Conservation (phyloP, 768 basidiomycete genomes). For the Xanthoconium purpureum region DNA sequence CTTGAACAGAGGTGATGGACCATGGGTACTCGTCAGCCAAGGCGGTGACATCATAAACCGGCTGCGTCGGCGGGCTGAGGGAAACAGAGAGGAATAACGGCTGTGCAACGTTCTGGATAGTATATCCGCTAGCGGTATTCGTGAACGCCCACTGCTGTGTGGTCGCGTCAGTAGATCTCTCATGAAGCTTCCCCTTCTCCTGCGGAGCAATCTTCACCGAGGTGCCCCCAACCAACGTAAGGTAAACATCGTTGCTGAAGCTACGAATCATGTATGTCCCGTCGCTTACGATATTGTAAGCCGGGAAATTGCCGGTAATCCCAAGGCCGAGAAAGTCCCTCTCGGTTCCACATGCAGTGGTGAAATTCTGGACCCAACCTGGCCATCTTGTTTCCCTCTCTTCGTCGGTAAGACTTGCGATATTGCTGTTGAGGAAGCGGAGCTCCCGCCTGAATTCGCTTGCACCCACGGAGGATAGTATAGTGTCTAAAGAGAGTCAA, state of each 20-base stretch:
- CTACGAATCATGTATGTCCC: constrained; percentile 3
- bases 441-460: neutral
- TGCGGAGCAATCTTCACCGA: neutral
- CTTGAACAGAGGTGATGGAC: neutral
- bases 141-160: neutral
- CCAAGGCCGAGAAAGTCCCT: neutral
- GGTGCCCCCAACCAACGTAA: neutral
- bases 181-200: too few relatives aligned
- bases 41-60: neutral
- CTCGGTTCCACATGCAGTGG: neutral
- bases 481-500: neutral
- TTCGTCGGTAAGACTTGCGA: neutral
- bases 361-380: neutral
- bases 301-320: neutral
- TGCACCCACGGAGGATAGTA: neutral
- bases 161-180: neutral
- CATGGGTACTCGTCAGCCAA: neutral
- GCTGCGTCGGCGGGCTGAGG: neutral
- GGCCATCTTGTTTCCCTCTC: neutral
- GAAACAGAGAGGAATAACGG: neutral
- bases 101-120: neutral
- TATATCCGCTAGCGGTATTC: neutral
- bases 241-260: neutral
- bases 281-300: neutral
- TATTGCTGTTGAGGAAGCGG: neutral